These are phyloP conservation scores for Termitomyces sp. DNA, from an alignment of 768 basidiomycete species.

Conservation along the genomic window DNA sequence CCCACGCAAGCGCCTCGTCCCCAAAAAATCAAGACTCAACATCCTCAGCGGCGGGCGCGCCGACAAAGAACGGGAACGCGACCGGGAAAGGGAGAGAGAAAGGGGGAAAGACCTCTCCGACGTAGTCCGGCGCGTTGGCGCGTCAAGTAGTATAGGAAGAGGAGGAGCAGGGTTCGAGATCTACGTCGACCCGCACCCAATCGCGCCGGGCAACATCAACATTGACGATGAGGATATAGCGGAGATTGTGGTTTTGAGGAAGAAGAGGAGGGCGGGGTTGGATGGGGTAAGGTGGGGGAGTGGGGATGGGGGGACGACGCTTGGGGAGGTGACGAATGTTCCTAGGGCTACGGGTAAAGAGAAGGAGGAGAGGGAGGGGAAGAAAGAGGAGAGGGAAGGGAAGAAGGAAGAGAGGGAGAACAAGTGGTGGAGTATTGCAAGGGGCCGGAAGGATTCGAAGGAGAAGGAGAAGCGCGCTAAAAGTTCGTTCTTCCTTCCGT, in stretches of 20 bases:
- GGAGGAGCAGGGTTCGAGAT: too few species aligned
- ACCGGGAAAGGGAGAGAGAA: conserved; percentile 33
- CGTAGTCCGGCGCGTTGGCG: conserved; percentile 50
- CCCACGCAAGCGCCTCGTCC: conserved; percentile 52
- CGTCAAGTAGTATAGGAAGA: too few species aligned
- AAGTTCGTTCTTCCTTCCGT: conserved; percentile 31
- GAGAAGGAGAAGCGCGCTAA: conserved; percentile 50
- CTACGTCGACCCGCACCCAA: conserved; percentile 52
- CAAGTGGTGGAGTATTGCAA: conserved; percentile 84
- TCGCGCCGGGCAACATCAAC: background rate
- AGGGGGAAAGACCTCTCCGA: conserved; percentile 56
- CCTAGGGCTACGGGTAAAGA: conserved; percentile 23
- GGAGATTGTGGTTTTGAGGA: conserved; percentile 73
- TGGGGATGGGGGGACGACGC: conserved; percentile 41
- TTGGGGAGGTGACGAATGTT: conserved; percentile 63
- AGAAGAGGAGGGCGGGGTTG: conserved; percentile 67
- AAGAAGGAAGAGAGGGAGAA: conserved; percentile 38
- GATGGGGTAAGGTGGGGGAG: conserved; percentile 48
- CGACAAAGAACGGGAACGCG: conserved; percentile 17
- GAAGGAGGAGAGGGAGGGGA: conserved; percentile 21
- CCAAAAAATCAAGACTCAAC: conserved; percentile 68
- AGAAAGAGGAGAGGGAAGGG: conserved; percentile 24
- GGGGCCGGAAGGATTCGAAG: conserved; percentile 73
- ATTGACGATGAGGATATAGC: conserved; percentile 56
- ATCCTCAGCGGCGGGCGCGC: conserved; percentile 26